phyloP scores from a whole-genome alignment of 2,329 filamentous ascomycete species.

The Pyricularia sp. region DNA sequence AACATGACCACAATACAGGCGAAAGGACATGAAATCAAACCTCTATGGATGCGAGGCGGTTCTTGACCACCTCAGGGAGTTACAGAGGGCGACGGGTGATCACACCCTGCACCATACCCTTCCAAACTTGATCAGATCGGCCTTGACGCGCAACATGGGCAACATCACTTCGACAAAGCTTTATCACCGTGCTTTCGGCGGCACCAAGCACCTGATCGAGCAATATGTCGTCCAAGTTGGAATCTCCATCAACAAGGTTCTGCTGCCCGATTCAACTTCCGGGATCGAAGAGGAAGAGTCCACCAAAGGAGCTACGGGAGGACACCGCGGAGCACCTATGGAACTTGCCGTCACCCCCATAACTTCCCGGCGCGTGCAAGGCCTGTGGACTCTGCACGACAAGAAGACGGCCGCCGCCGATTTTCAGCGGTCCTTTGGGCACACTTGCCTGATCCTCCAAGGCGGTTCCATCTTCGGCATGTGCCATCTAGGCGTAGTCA shows the following conservation, averaged over 20 bases:
- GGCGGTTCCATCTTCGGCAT: slow-evolving; percentile 87
- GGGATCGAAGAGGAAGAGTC: not conserved
- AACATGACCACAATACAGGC: not conserved
- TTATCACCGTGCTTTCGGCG: slow-evolving; percentile 77
- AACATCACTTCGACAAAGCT: slow-evolving; percentile 77
- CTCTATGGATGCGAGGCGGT: slow-evolving; percentile 86
- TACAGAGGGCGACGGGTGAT: slow-evolving; percentile 59
- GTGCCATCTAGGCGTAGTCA: slow-evolving; percentile 84
- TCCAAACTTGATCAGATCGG: slow-evolving; percentile 72
- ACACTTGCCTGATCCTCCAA: slow-evolving; percentile 77
- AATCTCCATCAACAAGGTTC: slow-evolving; percentile 71
- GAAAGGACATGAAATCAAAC: slow-evolving; percentile 39
- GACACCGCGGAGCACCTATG: not conserved
- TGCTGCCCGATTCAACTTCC: slow-evolving; percentile 15
- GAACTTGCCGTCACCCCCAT: not conserved
- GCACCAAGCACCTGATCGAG: slow-evolving; percentile 84
- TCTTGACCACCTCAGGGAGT: slow-evolving; percentile 61
- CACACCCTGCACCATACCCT: slow-evolving; percentile 25
- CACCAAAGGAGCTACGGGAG: not conserved
- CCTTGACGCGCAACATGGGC: slow-evolving; percentile 74
- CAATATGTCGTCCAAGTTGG: slow-evolving; percentile 82
- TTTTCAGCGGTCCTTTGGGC: slow-evolving; percentile 78
- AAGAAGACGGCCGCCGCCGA: slow-evolving; percentile 49
- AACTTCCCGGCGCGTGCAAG: not conserved
- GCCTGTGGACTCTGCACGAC: not conserved